Base-by-base conservation (phyloP, 371 early-diverging fungal species). In the Polyrhizophydium stewartii region DNA sequence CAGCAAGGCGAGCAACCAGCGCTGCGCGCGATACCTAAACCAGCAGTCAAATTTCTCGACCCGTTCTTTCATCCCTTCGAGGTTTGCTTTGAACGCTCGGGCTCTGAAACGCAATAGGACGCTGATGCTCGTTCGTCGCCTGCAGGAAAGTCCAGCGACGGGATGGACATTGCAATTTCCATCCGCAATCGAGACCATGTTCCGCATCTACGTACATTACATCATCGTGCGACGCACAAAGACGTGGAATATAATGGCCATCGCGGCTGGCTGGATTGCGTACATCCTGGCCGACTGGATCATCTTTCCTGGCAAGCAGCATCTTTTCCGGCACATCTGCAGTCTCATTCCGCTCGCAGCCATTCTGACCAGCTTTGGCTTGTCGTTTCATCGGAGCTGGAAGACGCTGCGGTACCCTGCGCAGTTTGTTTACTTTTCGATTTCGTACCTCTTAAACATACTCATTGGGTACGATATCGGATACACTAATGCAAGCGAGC, bases 141-240 rank as follows among this genome's bases (percentile, higher is more conserved):
- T n/a, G n/a, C n/a, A n/a, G 59, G 63, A 63, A 37, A 58, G 58
- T 28, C 63, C 63, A 19, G 35, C 59, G 33, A 63, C 63, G 12
- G 53, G 40, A 31, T 63, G 63, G 63, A 63, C 45, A 13, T 49
- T 63, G 5, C 25, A n/a, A 2, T 64, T 64, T 32, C 47, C 58
- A 25, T 27, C 19, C 16, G 47, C 62, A 7, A 41, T 64, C 45
- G 64, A 64, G 35, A 13, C 12, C 19, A 41, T 64, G 12, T 64
- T 55, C 41, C 59, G 24, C 0, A 41, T 59, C 17, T 64, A 55
- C 43, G 45, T 64, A 33, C 59, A 47, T 41, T 55, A 64, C 28
- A 32, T 64, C 5, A 40, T 55, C 49, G 38, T 64, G 35, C 51
- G 50, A 22, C 52, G 38, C 16, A 45, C 43, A 16, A 40, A 64